Evolutionary conservation across 1,139 yeast genomes (phyloP).

Genomic region (Geotrichum bryndzae): DNA sequence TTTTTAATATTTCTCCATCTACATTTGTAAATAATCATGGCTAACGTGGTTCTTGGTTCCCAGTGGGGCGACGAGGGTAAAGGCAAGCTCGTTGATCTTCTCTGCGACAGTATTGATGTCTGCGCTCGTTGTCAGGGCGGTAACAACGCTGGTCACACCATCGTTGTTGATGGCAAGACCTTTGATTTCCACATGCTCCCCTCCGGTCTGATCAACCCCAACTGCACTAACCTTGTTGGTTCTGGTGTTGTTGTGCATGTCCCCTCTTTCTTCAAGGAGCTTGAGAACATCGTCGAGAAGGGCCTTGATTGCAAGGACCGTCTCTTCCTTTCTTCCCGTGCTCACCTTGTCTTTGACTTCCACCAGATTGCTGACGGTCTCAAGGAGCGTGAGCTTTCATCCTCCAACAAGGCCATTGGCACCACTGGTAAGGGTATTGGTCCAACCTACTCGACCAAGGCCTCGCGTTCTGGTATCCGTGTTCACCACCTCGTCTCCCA

Average conservation of each 20-base stretch:
- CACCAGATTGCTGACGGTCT: constrained; percentile 95
- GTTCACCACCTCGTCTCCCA: constrained; percentile 91
- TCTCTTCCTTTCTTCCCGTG: constrained; percentile 83
- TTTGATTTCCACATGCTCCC: constrained; percentile 99
- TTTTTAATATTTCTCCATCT: neutral
- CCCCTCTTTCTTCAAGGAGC: constrained; percentile 87
- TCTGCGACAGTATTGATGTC: constrained; percentile 89
- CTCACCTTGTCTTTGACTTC: constrained; percentile 94
- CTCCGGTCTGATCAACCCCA: constrained; percentile 89
- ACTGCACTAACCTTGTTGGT: constrained; percentile 84
- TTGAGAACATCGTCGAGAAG: constrained; percentile 71
- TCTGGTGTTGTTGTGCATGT: constrained; percentile 95
- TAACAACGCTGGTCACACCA: constrained; percentile 98
- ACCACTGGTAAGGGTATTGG: constrained; percentile 99
- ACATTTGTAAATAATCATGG: constrained; percentile 43
- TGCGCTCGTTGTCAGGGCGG: constrained; percentile 99
- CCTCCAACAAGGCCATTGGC: constrained; percentile 86
- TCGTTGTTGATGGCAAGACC: constrained; percentile 79
- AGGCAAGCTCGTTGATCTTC: constrained; percentile 90
- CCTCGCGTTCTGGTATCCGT: constrained; percentile 92
- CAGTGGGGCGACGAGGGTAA: constrained; percentile 99
- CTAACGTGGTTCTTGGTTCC: constrained; percentile 91
- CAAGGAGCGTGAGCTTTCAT: constrained; percentile 85
- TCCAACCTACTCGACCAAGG: constrained; percentile 95
- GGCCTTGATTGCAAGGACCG: constrained; percentile 68